Conservation (phyloP, 306 rosid species). For the Gastrolobium bilobum region DNA sequence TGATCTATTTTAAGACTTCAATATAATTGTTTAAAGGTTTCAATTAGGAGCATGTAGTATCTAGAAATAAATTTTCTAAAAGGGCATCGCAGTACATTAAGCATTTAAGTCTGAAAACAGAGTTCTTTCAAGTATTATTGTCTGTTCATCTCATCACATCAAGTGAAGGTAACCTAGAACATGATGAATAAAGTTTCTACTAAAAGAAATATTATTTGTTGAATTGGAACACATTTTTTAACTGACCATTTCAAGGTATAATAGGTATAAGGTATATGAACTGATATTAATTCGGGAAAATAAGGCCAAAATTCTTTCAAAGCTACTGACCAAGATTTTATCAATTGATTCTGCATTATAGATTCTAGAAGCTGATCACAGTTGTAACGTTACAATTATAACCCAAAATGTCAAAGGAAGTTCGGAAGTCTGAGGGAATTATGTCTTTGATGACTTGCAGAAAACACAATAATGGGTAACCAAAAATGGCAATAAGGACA, state of each 20-base stretch:
- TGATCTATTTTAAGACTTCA: not conserved
- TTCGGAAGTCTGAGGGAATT: slow-evolving; percentile 23
- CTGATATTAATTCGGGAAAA: not conserved
- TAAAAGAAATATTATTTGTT: slow-evolving; percentile 14
- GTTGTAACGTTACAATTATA: slow-evolving; percentile 6
- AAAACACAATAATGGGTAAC: not conserved
- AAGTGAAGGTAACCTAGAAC: slow-evolving; percentile 1
- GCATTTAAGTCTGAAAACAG: not conserved
- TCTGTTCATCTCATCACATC: slow-evolving; percentile 33
- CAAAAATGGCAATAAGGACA: slow-evolving; percentile 3
- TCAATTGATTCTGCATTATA: not conserved
- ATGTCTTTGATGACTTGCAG: not conserved
- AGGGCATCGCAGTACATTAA: not conserved
- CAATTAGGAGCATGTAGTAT: not conserved
- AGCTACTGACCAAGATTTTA: slow-evolving; percentile 13
- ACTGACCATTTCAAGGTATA: not conserved
- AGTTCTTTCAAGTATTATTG: not conserved
- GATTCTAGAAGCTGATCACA: not conserved
- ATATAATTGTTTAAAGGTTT: not conserved
- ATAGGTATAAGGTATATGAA: not conserved
- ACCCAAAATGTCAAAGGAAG: slow-evolving; percentile 31
- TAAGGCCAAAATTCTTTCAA: not conserved
- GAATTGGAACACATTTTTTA: not conserved
- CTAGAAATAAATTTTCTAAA: not conserved
- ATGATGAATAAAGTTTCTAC: not conserved